phyloP scores from a whole-genome alignment of 2,329 filamentous ascomycete species.

The Torrubiella hemipterigena region DNA sequence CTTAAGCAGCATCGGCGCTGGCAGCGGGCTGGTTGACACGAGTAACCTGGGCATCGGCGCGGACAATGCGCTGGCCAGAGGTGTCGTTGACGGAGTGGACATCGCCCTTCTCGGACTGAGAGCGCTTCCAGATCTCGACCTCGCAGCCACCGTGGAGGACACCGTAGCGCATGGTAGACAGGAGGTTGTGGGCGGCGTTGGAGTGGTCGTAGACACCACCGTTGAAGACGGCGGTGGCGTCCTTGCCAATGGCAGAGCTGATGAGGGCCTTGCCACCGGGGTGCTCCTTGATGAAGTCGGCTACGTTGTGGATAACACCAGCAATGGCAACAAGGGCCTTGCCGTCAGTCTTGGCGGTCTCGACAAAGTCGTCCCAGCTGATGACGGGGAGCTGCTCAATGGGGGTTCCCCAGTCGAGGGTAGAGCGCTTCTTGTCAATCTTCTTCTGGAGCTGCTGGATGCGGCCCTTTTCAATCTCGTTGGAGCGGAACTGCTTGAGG shows the following conservation, averaged over 20 bases:
- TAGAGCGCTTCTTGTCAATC: constrained; percentile 73
- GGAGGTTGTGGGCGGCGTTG: constrained; percentile 79
- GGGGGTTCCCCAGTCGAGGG: constrained; percentile 76
- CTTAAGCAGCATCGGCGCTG: constrained; percentile 71
- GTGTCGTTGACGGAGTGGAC: constrained; percentile 70
- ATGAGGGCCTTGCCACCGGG: constrained; percentile 87
- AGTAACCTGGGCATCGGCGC: constrained; percentile 76
- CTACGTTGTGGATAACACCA: constrained; percentile 77
- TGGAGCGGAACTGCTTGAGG: constrained; percentile 81
- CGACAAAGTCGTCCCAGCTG: constrained; percentile 76
- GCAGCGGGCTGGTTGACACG: constrained; percentile 69
- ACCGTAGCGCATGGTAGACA: constrained; percentile 79
- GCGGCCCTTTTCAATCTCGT: constrained; percentile 87
- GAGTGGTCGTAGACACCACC: constrained; percentile 83
- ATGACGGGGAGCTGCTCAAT: constrained; percentile 78
- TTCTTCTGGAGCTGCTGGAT: constrained; percentile 87
- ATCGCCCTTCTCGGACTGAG: constrained; percentile 75
- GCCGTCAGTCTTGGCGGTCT: constrained; percentile 59
- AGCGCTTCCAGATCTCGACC: constrained; percentile 87
- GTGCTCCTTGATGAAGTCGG: constrained; percentile 76
- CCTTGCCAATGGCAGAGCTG: constrained; percentile 70
- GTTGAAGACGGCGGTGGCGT: constrained; percentile 84
- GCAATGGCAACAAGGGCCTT: constrained; percentile 67
- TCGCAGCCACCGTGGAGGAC: constrained; percentile 79
- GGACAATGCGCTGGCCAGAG: constrained; percentile 68